Percentiles rank a stretch among this genome's conserved stretches.
Evolutionary conservation across 2,329 filamentous ascomycete species (phyloP).

Genomic region (Cadophora sp.): DNA sequence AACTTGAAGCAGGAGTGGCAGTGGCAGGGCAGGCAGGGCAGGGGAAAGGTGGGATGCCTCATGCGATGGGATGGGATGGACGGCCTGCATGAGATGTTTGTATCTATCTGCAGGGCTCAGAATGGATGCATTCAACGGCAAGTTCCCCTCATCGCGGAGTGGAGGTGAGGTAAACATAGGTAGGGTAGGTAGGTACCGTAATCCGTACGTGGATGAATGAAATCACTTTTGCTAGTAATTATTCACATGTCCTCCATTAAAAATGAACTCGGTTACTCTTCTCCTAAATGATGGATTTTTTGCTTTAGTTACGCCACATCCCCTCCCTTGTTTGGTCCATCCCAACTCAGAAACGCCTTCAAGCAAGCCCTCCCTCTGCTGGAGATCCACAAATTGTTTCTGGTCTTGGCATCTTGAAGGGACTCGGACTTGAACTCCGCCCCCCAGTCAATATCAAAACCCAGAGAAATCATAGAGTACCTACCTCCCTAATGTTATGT

Average conservation of each 20-base stretch:
- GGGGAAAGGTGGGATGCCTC: not conserved
- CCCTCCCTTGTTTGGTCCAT: no score
- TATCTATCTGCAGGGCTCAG: not conserved
- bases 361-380: not conserved
- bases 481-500: not conserved
- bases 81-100: not conserved
- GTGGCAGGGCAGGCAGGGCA: not conserved
- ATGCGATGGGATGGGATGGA: not conserved
- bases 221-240: no score
- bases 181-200: no score
- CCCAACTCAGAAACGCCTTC: not conserved
- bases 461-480: not conserved
- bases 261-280: no score
- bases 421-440: not conserved
- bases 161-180: not conserved
- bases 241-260: no score
- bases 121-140: not conserved
- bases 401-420: conserved; percentile 3
- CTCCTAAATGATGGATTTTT: no score
- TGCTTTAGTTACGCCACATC: no score
- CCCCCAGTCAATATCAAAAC: not conserved
- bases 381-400: conserved; percentile 6
- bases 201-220: no score
- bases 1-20: not conserved
- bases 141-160: not conserved